Evolutionary conservation across 805 yeast genomes (phyloP).

Genomic region (Lachancea waltii): DNA sequence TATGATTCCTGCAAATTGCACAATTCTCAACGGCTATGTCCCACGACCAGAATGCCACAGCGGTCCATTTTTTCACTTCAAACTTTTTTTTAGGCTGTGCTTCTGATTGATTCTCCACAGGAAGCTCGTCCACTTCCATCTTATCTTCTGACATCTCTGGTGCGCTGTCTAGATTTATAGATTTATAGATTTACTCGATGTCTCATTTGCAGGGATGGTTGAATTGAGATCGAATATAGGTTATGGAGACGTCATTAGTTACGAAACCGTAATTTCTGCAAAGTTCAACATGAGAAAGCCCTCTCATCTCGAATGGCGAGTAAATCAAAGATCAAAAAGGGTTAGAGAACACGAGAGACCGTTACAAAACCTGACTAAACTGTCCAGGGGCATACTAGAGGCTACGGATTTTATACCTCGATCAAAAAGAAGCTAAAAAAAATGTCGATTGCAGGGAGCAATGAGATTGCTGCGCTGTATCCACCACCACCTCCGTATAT

Average conservation of each 20-base stretch:
- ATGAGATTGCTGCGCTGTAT: slow-evolving; percentile 59
- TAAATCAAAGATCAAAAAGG: too few species aligned
- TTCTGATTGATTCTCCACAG: slow-evolving; percentile 11
- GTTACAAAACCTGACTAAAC: too few species aligned
- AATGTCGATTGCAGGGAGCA: slow-evolving; percentile 17
- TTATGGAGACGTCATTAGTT: too few species aligned
- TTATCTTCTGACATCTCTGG: slow-evolving; percentile 8
- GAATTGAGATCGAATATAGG: too few species aligned
- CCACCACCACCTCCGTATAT: slow-evolving; percentile 93
- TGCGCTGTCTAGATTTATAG: too few species aligned
- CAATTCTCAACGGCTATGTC: slow-evolving; percentile 92
- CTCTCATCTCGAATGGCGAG: too few species aligned
- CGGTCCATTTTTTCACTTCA: slow-evolving; percentile 96
- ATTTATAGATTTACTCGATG: too few species aligned
- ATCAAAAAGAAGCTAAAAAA: neutral
- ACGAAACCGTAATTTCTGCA: too few species aligned
- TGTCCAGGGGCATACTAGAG: neutral
- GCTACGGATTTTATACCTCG: neutral
- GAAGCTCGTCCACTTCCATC: slow-evolving; percentile 9
- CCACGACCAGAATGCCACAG: slow-evolving; percentile 99
- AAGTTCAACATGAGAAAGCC: too few species aligned
- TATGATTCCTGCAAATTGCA: slow-evolving; percentile 95
- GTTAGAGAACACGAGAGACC: too few species aligned
- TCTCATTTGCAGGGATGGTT: too few species aligned
- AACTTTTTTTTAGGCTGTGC: slow-evolving; percentile 55